A percentile compares a stretch with the other conserved stretches of the same genome.
These are phyloP conservation scores for Raffaelea albimanens DNA, from an alignment of 2,329 filamentous ascomycete genomes.

Conservation along the genomic window DNA sequence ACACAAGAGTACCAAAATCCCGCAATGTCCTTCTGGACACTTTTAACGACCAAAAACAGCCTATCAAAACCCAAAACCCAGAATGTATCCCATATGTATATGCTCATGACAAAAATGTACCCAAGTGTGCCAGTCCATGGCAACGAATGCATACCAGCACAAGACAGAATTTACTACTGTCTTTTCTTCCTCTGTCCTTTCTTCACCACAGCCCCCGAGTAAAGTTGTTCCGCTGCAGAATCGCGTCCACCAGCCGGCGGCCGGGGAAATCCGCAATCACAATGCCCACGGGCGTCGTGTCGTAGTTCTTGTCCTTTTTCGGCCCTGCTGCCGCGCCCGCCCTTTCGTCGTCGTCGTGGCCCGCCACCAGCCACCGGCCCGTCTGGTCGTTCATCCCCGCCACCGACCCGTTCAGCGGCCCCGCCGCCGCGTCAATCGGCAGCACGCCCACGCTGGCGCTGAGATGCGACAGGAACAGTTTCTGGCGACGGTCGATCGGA, in stretches of 20 bases:
- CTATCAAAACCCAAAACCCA: too few species aligned
- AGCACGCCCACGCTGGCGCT: slow-evolving; percentile 38
- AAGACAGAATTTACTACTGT: neutral
- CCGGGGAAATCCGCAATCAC: slow-evolving; percentile 42
- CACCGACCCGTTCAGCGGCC: slow-evolving; percentile 28
- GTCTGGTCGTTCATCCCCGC: slow-evolving; percentile 41
- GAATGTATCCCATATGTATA: too few species aligned
- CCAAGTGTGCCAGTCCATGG: too few species aligned
- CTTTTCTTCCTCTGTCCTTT: too few species aligned
- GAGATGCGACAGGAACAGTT: slow-evolving; percentile 35
- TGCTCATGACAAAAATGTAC: too few species aligned
- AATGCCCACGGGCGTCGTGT: slow-evolving; percentile 26
- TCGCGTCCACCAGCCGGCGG: slow-evolving; percentile 28
- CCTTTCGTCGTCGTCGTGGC: neutral
- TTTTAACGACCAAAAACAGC: too few species aligned
- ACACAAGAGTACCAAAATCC: too few species aligned
- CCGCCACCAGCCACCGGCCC: slow-evolving; percentile 28
- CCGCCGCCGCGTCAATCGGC: slow-evolving; percentile 40
- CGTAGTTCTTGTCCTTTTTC: neutral
- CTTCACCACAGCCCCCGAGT: neutral
- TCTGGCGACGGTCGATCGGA: neutral
- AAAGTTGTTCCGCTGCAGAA: slow-evolving; percentile 29
- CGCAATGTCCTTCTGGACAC: too few species aligned
- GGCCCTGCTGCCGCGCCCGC: neutral
- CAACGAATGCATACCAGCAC: neutral